A percentile compares a stretch with the other conserved stretches of the same genome.
phyloP scores from a whole-genome alignment of 2,329 filamentous ascomycete genomes.

The Pseudopyricularia cyperi region DNA sequence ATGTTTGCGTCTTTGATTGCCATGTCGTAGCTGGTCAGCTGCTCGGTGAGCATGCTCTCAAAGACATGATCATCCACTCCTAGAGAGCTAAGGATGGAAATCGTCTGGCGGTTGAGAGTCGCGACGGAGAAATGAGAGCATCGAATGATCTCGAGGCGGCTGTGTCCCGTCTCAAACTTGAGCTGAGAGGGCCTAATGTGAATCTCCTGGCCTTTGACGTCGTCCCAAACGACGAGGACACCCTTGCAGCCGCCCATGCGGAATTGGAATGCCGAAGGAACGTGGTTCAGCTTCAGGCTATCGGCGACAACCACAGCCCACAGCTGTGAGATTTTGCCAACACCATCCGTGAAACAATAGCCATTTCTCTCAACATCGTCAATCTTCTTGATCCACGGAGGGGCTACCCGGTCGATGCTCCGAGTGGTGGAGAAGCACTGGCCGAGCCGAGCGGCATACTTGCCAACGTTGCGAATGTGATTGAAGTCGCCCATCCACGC shows the following conservation, averaged over 20 bases:
- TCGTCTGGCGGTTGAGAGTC: slow-evolving; percentile 80
- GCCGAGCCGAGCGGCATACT: slow-evolving; percentile 76
- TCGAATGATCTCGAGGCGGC: slow-evolving; percentile 67
- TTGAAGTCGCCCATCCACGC: slow-evolving; percentile 76
- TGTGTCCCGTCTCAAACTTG: slow-evolving; percentile 49
- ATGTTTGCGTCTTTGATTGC: slow-evolving; percentile 54
- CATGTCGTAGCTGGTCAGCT: slow-evolving; percentile 53
- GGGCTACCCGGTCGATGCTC: slow-evolving; percentile 51
- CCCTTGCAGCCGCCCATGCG: slow-evolving; percentile 89
- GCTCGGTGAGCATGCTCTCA: slow-evolving; percentile 48
- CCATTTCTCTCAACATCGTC: slow-evolving; percentile 57
- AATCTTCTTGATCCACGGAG: slow-evolving; percentile 47
- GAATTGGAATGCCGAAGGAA: slow-evolving; percentile 82
- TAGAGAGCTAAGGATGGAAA: slow-evolving; percentile 68
- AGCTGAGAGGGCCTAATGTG: slow-evolving; percentile 73
- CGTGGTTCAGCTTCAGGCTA: slow-evolving; percentile 49
- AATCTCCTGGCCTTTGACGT: slow-evolving; percentile 47
- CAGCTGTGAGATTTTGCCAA: slow-evolving; percentile 78
- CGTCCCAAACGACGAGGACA: slow-evolving; percentile 57
- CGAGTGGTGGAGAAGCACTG: slow-evolving; percentile 94
- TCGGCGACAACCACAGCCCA: slow-evolving; percentile 61
- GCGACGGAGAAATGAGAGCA: slow-evolving; percentile 65
- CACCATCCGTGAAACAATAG: slow-evolving; percentile 77
- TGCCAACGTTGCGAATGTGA: slow-evolving; percentile 73
- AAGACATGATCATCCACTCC: slow-evolving; percentile 60